Evolutionary conservation across 768 basidiomycete species (phyloP).

Genomic region (Rhodotorula taiwanensis): DNA sequence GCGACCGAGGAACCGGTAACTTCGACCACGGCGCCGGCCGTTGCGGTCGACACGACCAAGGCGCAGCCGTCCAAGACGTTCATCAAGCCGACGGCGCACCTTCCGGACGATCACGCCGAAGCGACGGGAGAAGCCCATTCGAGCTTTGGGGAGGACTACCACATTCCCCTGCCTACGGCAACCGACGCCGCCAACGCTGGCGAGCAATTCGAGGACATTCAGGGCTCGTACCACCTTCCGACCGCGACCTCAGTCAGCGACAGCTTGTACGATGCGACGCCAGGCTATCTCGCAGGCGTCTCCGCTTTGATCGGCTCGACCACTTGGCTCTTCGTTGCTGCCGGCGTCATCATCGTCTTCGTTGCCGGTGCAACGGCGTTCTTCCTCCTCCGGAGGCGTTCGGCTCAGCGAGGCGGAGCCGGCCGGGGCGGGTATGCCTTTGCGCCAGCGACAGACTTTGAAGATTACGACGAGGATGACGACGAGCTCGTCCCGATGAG

Average conservation of each 20-base stretch:
- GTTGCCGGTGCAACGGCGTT: constrained; percentile 62
- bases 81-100: constrained; percentile 75
- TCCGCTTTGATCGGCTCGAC: constrained; percentile 64
- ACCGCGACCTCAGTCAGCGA: constrained; percentile 32
- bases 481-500: constrained; percentile 64
- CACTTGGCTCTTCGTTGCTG: constrained; percentile 83
- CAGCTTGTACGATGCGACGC: constrained; percentile 39
- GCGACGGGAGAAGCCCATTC: constrained; percentile 73
- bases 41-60: neutral
- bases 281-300: constrained; percentile 67
- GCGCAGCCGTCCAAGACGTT: constrained; percentile 55
- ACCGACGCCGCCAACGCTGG: constrained; percentile 42
- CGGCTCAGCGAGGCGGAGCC: neutral
- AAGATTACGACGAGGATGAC: constrained; percentile 56
- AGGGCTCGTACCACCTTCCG: constrained; percentile 29
- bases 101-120: constrained; percentile 77
- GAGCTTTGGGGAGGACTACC: constrained; percentile 41
- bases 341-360: constrained; percentile 71
- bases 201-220: constrained; percentile 16
- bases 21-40: neutral
- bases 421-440: constrained; percentile 33
- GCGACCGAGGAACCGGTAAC: neutral
- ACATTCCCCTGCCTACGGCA: constrained; percentile 18
- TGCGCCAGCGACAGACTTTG: constrained; percentile 48
- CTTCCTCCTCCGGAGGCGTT: constrained; percentile 65